Conservation (phyloP, 129 eudicot species). For the sunflower (Helianthus annuus) region HanXRQr2.0-SUNRISE NC_035441.2:155496335-155496834, state of each 20-base stretch:
- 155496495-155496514: too few species aligned
- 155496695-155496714: neutral
- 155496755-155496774: neutral
- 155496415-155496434: neutral
- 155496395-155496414: neutral
- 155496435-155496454: slow-evolving; percentile 5
- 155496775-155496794: too few species aligned
- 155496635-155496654: neutral
- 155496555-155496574: neutral
- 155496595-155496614: neutral
- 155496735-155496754: slow-evolving; percentile 2
- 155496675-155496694: neutral
- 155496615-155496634: neutral
- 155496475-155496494: neutral
- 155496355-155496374: neutral
- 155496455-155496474: neutral
- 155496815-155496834: too few species aligned
- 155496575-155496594: neutral
- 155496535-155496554: neutral
- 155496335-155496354: neutral
- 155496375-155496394: neutral
- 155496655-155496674: neutral
- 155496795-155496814: too few species aligned
- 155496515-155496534: neutral
- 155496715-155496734: neutral